Evolutionary conservation across 345 rosid species (phyloP).

Genomic region (Gossypium ekmanianum): DNA sequence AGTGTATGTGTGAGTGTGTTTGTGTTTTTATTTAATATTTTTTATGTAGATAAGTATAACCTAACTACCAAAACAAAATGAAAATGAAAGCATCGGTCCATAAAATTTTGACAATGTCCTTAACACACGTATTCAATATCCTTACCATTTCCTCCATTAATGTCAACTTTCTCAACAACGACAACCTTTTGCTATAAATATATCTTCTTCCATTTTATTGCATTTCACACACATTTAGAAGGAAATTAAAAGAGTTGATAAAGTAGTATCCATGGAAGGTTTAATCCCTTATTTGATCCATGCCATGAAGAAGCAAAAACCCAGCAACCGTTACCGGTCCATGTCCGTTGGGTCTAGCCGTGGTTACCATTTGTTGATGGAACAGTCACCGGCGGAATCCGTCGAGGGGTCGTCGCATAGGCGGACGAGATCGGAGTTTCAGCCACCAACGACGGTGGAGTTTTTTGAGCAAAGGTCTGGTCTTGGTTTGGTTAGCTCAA

Average conservation of each 20-base stretch:
- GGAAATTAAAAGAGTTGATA: neutral
- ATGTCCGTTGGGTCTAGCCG: constrained; percentile 45
- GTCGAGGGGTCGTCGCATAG: constrained; percentile 45
- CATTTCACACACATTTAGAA: neutral
- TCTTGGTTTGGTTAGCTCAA: constrained; percentile 12
- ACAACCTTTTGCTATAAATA: constrained; percentile 7
- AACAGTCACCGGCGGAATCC: constrained; percentile 26
- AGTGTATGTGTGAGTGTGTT: no score
- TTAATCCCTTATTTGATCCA: constrained; percentile 57
- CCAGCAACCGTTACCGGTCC: constrained; percentile 21
- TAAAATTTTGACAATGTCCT: neutral
- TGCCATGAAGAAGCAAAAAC: constrained; percentile 39
- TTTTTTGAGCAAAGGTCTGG: constrained; percentile 28
- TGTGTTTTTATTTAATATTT: no score
- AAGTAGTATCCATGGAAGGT: constrained; percentile 59
- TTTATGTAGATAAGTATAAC: no score
- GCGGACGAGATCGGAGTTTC: constrained; percentile 47
- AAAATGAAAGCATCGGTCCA: neutral
- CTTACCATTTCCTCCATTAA: neutral
- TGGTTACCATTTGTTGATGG: constrained; percentile 54
- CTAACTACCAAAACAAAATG: neutral
- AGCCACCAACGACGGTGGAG: constrained; percentile 30
- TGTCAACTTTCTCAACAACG: neutral
- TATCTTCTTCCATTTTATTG: neutral
- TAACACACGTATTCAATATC: neutral